Conservation (phyloP, 2,329 filamentous ascomycete genomes). For the Diaporthe aspalathi region DNA sequence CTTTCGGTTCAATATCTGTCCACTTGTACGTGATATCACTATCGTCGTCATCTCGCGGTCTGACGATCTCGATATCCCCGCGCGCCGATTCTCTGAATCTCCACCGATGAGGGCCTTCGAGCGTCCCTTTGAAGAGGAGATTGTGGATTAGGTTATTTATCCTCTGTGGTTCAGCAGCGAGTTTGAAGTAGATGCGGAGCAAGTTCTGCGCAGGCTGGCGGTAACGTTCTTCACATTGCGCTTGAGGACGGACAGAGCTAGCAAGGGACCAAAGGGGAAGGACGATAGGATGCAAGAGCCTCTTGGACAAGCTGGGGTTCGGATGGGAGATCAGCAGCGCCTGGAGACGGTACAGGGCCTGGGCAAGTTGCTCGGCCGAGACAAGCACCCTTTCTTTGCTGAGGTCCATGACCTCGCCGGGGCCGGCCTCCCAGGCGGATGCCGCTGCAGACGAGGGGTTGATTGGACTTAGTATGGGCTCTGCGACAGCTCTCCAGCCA, state of each 20-base stretch:
- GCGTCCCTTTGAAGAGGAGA: slow-evolving; percentile 66
- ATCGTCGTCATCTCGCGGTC: slow-evolving; percentile 43
- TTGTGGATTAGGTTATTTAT: slow-evolving; percentile 63
- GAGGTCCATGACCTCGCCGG: slow-evolving; percentile 58
- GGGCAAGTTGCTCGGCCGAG: slow-evolving; percentile 57
- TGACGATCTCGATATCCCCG: slow-evolving; percentile 64
- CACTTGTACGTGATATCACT: slow-evolving; percentile 49
- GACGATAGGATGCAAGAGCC: slow-evolving; percentile 69
- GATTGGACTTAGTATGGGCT: slow-evolving; percentile 66
- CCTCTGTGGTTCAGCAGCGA: slow-evolving; percentile 64
- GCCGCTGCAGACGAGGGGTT: slow-evolving; percentile 51
- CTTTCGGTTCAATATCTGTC: slow-evolving; percentile 60
- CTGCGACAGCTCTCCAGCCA: slow-evolving; percentile 72
- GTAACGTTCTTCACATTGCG: slow-evolving; percentile 52
- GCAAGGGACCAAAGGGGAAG: slow-evolving; percentile 73
- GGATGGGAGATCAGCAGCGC: slow-evolving; percentile 72
- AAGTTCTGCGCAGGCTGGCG: slow-evolving; percentile 61
- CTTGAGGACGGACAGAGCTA: slow-evolving; percentile 57
- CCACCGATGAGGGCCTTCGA: slow-evolving; percentile 58
- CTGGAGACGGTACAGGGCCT: slow-evolving; percentile 65
- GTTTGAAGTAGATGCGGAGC: slow-evolving; percentile 67
- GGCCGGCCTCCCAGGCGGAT: slow-evolving; percentile 39
- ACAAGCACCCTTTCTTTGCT: slow-evolving; percentile 59
- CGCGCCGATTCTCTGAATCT: slow-evolving; percentile 58
- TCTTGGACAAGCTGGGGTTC: slow-evolving; percentile 72